phyloP scores from a whole-genome alignment of 2,329 filamentous ascomycete genomes.

The Dactylellina parvicollis region DNA sequence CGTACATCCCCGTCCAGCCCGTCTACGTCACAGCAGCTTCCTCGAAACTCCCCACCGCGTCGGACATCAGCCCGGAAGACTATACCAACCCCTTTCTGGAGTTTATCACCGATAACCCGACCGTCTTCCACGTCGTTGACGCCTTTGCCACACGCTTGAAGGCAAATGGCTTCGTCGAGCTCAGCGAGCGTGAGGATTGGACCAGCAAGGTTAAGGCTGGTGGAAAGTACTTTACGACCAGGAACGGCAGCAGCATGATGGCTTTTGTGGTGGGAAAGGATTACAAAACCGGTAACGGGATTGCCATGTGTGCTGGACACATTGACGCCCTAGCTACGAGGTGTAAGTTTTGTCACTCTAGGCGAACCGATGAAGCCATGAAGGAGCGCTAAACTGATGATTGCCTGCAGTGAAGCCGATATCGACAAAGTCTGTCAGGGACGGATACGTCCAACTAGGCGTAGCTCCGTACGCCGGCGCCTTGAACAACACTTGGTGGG shows the following conservation, averaged over 20 bases:
- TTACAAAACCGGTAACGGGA: constrained; percentile 84
- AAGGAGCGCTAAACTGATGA: constrained; percentile 12
- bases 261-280: constrained; percentile 83
- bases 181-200: constrained; percentile 83
- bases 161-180: constrained; percentile 76
- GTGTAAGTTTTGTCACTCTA: constrained; percentile 57
- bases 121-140: constrained; percentile 88
- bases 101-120: constrained; percentile 89
- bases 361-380: background rate
- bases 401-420: constrained; percentile 77
- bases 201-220: constrained; percentile 74
- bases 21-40: constrained; percentile 7
- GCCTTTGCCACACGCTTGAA: constrained; percentile 79
- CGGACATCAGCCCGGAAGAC: constrained; percentile 65
- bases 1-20: constrained; percentile 2
- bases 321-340: constrained; percentile 91
- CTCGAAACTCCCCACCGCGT: constrained; percentile 31
- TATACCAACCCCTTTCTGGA: constrained; percentile 86
- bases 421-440: constrained; percentile 81
- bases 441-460: constrained; percentile 87
- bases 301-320: constrained; percentile 89
- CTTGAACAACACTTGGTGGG: constrained; percentile 92
- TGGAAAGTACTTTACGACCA: constrained; percentile 87
- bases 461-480: constrained; percentile 92
- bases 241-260: constrained; percentile 86